These are phyloP conservation scores for Saturnispora diversa DNA, from an alignment of 805 yeast genomes.

Conservation along the genomic window DNA sequence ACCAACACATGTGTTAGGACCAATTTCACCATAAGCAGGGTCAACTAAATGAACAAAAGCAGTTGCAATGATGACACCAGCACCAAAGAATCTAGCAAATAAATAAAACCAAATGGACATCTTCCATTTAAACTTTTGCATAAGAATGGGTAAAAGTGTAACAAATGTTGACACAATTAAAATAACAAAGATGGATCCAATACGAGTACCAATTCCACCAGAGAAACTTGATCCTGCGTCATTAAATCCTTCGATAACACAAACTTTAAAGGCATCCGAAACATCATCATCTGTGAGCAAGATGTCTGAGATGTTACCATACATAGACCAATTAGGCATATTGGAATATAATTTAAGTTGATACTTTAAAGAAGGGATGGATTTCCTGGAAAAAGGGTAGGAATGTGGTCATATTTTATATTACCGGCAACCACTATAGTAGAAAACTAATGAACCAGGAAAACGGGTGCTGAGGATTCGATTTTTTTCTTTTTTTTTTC, in stretches of 20 bases:
- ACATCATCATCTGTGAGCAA: constrained; percentile 13
- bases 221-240: constrained; percentile 16
- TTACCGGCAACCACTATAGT: constrained; percentile 5
- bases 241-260: constrained; percentile 19
- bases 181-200: constrained; percentile 54
- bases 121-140: constrained; percentile 45
- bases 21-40: constrained; percentile 54
- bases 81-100: constrained; percentile 62
- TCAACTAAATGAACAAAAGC: constrained; percentile 64
- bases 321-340: constrained; percentile 14
- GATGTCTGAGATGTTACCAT: constrained; percentile 11
- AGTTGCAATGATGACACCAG: constrained; percentile 75
- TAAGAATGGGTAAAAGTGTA: constrained; percentile 46
- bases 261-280: constrained; percentile 17
- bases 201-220: constrained; percentile 33
- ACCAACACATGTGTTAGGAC: constrained; percentile 45
- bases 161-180: constrained; percentile 48
- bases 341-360: neutral
- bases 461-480: too few relatives aligned
- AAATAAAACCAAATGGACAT: constrained; percentile 52
- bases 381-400: too few relatives aligned
- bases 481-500: neutral
- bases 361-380: too few relatives aligned
- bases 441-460: neutral
- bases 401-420: neutral